These are phyloP conservation scores for Aspergillus leporis DNA, from an alignment of 495 filamentous ascomycete genomes.

Conservation along the genomic window DNA sequence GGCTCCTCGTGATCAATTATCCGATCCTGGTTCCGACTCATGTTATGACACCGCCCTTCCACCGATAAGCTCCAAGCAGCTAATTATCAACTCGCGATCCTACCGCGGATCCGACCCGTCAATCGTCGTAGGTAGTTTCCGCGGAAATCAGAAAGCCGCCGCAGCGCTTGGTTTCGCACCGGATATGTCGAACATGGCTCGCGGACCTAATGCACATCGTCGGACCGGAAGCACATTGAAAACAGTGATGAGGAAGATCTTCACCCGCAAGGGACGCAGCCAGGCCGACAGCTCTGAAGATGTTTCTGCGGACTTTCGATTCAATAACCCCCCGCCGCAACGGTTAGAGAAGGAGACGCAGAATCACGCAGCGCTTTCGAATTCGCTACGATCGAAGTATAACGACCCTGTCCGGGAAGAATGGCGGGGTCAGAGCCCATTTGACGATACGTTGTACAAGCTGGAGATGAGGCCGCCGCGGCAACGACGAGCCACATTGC, in stretches of 20 bases:
- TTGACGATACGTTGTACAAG: constrained; percentile 24
- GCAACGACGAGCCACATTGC: constrained; percentile 44
- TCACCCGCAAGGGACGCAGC: constrained; percentile 45
- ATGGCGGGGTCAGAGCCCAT: constrained; percentile 23
- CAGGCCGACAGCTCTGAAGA: constrained; percentile 37
- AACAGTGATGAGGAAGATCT: constrained; percentile 51
- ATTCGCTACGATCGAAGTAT: constrained; percentile 28
- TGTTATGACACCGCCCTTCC: constrained; percentile 23
- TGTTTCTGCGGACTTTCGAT: constrained; percentile 13
- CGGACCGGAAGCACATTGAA: constrained; percentile 47
- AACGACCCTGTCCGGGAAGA: constrained; percentile 30
- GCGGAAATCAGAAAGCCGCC: constrained; percentile 7
- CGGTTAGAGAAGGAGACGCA: not conserved
- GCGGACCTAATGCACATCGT: constrained; percentile 35
- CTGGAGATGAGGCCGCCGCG: constrained; percentile 25
- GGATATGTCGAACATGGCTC: constrained; percentile 26
- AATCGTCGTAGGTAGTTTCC: constrained; percentile 11
- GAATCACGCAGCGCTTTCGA: constrained; percentile 18
- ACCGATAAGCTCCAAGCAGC: constrained; percentile 27
- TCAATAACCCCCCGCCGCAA: constrained; percentile 3
- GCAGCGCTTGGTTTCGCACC: constrained; percentile 9
- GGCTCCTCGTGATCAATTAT: constrained; percentile 7
- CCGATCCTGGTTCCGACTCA: constrained; percentile 8
- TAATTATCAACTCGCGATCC: constrained; percentile 17
- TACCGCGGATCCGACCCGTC: constrained; percentile 12